phyloP scores from a whole-genome alignment of 1,139 yeast genomes.

The Suhomyces anneliseae region DNA sequence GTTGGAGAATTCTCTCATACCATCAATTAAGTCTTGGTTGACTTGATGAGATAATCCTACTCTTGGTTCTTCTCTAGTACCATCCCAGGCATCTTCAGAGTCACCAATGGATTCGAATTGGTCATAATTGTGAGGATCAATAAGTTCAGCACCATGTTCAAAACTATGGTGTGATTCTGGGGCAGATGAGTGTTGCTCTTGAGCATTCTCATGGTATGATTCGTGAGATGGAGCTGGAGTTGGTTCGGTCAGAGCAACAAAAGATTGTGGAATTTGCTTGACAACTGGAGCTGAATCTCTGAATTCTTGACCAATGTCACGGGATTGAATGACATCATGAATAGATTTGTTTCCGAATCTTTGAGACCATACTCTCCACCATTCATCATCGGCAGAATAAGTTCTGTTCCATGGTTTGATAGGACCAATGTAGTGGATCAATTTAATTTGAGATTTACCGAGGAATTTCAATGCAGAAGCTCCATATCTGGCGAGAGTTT shows the following conservation, averaged over 20 bases:
- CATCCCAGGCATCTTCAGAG: slow-evolving; percentile 41
- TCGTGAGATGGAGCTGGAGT: too few species aligned
- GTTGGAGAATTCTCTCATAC: slow-evolving; percentile 16
- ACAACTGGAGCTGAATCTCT: not conserved
- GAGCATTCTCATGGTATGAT: too few species aligned
- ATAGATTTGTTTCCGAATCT: slow-evolving; percentile 26
- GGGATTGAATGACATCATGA: slow-evolving; percentile 10
- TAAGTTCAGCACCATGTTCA: not conserved
- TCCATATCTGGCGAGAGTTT: slow-evolving; percentile 23
- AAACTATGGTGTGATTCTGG: too few species aligned
- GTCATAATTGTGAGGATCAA: slow-evolving; percentile 33
- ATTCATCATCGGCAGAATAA: slow-evolving; percentile 25
- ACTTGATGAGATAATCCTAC: slow-evolving; percentile 7
- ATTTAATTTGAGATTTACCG: slow-evolving; percentile 40
- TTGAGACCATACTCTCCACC: slow-evolving; percentile 49
- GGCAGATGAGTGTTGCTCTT: too few species aligned
- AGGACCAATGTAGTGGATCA: slow-evolving; percentile 81
- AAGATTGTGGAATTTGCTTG: not conserved
- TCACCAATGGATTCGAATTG: slow-evolving; percentile 20
- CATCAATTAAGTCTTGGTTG: slow-evolving; percentile 18
- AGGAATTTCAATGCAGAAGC: slow-evolving; percentile 28
- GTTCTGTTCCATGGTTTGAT: slow-evolving; percentile 71
- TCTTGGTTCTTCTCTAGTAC: slow-evolving; percentile 38
- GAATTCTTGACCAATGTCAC: too few species aligned
- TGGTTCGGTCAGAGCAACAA: not conserved